Evolutionary conservation across 2,329 filamentous ascomycete species (phyloP).

Genomic region (Ophiosphaerella narmari): DNA sequence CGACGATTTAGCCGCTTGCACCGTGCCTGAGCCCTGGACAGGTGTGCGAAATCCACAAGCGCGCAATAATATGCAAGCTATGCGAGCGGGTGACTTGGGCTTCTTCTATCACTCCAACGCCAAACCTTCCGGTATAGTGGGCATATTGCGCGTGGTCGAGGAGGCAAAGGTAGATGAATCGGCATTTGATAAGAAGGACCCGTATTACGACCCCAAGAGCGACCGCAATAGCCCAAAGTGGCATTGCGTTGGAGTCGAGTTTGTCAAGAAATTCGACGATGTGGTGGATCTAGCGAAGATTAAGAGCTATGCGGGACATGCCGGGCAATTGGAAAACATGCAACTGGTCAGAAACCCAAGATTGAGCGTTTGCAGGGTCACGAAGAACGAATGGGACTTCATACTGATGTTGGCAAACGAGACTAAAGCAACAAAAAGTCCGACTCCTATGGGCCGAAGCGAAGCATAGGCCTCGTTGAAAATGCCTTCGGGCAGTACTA

Average conservation of each 20-base stretch:
- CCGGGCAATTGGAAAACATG: conserved; percentile 70
- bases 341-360: conserved; percentile 82
- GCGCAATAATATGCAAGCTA: conserved; percentile 85
- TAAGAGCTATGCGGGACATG: conserved; percentile 62
- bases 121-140: conserved; percentile 85
- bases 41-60: conserved; percentile 64
- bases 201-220: conserved; percentile 84
- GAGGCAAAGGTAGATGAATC: conserved; percentile 81
- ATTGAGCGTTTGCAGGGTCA: conserved; percentile 77
- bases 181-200: conserved; percentile 71
- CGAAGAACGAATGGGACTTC: conserved; percentile 66
- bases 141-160: conserved; percentile 84
- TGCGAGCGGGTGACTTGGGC: conserved; percentile 88
- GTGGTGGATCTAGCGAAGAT: conserved; percentile 74
- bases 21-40: conserved; percentile 86
- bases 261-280: conserved; percentile 78
- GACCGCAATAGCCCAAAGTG: conserved; percentile 74
- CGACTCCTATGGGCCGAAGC: background rate
- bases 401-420: conserved; percentile 58
- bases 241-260: conserved; percentile 88
- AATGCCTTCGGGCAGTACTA: conserved; percentile 53
- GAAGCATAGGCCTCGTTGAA: conserved; percentile 49
- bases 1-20: conserved; percentile 77
- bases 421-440: conserved; percentile 1
- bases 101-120: conserved; percentile 98